Evolutionary conservation across 2,329 filamentous ascomycete genomes (phyloP).

Genomic region (Furcasterigmium sp.): DNA sequence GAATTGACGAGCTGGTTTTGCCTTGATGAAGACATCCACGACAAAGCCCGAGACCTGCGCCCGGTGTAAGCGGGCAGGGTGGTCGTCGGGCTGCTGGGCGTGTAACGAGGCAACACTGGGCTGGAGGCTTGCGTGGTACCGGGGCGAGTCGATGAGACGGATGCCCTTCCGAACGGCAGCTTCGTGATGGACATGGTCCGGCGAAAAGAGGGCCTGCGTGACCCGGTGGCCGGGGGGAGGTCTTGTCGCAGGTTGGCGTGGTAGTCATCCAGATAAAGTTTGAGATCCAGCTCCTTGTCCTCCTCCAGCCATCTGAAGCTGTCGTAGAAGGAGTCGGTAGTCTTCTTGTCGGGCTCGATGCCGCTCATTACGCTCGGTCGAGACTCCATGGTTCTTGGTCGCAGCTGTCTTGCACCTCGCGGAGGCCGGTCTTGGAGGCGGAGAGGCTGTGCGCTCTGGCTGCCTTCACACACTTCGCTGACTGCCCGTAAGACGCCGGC

Average conservation of each 20-base stretch:
- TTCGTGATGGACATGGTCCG: conserved; percentile 69
- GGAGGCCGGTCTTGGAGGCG: conserved; percentile 19
- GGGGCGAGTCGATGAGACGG: conserved; percentile 44
- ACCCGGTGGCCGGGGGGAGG: conserved; percentile 36
- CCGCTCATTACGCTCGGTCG: conserved; percentile 11
- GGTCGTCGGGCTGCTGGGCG: conserved; percentile 15
- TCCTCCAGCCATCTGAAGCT: conserved; percentile 72
- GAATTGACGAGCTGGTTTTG: conserved; percentile 20
- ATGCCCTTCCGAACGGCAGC: conserved; percentile 54
- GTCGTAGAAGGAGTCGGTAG: conserved; percentile 53
- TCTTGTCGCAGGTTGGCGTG: conserved; percentile 56
- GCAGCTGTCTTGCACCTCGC: conserved; percentile 15
- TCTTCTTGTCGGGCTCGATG: conserved; percentile 4
- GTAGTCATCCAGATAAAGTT: conserved; percentile 65
- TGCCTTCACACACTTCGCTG: conserved; percentile 10
- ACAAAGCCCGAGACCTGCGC: conserved; percentile 50
- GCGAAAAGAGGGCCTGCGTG: conserved; percentile 57
- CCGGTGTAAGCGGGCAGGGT: conserved; percentile 9
- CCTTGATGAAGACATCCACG: conserved; percentile 42
- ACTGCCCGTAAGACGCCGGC: conserved; percentile 52
- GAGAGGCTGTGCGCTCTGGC: not conserved
- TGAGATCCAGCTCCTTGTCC: conserved; percentile 63
- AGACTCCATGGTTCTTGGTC: conserved; percentile 21
- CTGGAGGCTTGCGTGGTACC: conserved; percentile 31
- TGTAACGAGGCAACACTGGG: conserved; percentile 16